Base-by-base conservation (phyloP, 176 grass and related monocot species). In the Otatea glauca region DNA sequence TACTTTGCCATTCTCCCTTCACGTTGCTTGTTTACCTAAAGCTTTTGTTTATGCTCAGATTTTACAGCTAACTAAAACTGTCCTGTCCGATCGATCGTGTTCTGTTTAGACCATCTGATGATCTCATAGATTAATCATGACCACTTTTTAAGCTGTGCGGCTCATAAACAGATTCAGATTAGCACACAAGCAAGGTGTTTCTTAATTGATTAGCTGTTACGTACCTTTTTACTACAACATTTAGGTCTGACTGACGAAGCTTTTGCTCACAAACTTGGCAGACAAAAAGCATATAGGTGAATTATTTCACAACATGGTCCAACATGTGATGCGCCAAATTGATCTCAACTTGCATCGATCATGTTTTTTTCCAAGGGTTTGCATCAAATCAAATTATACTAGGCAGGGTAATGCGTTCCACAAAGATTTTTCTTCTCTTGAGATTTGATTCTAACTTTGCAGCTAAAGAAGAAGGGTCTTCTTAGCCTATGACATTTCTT, bases 21-120 rank as follows among this genome's bases (percentile, higher is more conserved):
- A 84, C 74, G 74, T 64, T 83, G 25, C 68, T 16, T 79, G 74
- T 79, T 83, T 78, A 55, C 74, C 67, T 43, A 48, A 60, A 85
- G 82, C 56, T 15, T 21, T 39, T 43, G 45, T 32, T 41, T 5
- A 54, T 43, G 18, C 53, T 20, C 63, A 45, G 35, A 60, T 71
- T 81, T 64, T 65, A 86, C 88, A 86, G 88, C 54, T 89, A 89
- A 64, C 77, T 63, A 24, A 62, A 72, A 74, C 87, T 78, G 74
- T 72, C 86, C 27, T 84, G 56, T 84, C 55, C 23, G 39, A 25
- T 37, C 32, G 59, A 72, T 77, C 38, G 27, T 60, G 58, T 7
- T 20, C 56, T 3, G 29, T 32, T 25, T 39, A 34, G 78, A 72
- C 83, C 83, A 82, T 72, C 35, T 82, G 65, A 58, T 47, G 37